Conservation (phyloP, 768 basidiomycete genomes). For the Pleurotus giganteus region DNA sequence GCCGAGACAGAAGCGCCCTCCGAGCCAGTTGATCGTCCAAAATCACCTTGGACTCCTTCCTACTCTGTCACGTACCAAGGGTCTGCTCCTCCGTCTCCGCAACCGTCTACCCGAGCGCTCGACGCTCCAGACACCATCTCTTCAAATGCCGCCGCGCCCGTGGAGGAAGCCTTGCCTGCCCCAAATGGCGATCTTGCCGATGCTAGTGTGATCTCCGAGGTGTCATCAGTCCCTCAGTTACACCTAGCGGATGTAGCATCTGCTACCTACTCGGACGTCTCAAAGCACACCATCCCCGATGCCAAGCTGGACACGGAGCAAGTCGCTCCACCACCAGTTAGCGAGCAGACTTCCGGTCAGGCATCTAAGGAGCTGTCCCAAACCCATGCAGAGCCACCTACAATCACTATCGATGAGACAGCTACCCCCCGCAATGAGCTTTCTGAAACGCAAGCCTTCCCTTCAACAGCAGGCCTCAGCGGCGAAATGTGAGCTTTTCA, state of each 20-base stretch:
- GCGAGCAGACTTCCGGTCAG: background rate
- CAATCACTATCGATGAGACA: background rate
- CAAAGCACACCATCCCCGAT: background rate
- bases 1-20: too few species aligned
- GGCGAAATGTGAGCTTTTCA: slow-evolving; percentile 1
- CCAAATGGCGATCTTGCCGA: background rate
- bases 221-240: background rate
- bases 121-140: background rate
- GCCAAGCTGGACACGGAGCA: background rate
- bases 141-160: background rate
- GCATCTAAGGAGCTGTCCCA: background rate
- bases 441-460: slow-evolving; percentile 15
- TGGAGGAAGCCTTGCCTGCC: background rate
- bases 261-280: background rate
- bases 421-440: background rate
- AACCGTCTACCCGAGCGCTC: background rate
- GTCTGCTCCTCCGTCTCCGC: slow-evolving; percentile 3
- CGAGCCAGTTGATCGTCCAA: slow-evolving; percentile 19
- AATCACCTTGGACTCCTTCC: slow-evolving; percentile 32
- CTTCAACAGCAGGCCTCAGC: slow-evolving; percentile 7
- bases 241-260: background rate
- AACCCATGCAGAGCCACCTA: background rate
- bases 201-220: background rate
- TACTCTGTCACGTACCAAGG: slow-evolving; percentile 35
- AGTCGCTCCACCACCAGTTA: background rate